Percentiles rank a stretch among this genome's conserved stretches.
These are phyloP conservation scores for Macrocystidia cucumis DNA, from an alignment of 1,284 basidiomycete genomes.

Conservation along the genomic window DNA sequence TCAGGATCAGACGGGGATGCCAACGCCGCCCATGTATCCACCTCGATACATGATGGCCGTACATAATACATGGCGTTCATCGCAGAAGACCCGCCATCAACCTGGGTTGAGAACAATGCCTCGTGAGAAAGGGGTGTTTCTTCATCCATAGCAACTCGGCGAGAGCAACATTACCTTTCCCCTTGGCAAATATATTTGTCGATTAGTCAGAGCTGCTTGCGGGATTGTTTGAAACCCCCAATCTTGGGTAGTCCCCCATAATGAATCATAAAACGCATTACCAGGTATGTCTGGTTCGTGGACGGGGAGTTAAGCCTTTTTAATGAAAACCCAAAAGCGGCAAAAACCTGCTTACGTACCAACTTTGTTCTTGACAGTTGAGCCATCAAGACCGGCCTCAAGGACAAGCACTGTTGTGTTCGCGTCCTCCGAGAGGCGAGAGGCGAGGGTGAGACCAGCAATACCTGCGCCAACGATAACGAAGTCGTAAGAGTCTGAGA, in stretches of 20 bases:
- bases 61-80: constrained; percentile 70
- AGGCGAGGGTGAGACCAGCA: constrained; percentile 67
- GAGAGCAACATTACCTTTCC: too few relatives aligned
- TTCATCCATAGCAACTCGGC: constrained; percentile 49
- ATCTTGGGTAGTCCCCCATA: constrained; percentile 47
- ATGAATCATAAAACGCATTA: constrained; percentile 36
- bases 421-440: constrained; percentile 62
- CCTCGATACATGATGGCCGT: constrained; percentile 42
- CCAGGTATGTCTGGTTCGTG: constrained; percentile 13
- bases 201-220: constrained; percentile 35
- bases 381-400: constrained; percentile 61
- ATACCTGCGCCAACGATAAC: constrained; percentile 61
- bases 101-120: constrained; percentile 30
- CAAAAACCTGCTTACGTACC: too few relatives aligned
- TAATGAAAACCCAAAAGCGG: too few relatives aligned
- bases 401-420: constrained; percentile 66
- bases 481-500: constrained; percentile 44
- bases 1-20: constrained; percentile 23
- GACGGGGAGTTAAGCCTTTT: too few relatives aligned
- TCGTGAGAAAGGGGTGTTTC: too few relatives aligned
- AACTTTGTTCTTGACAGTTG: constrained; percentile 15
- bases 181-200: constrained; percentile 44
- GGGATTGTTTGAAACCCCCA: constrained; percentile 53
- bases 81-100: constrained; percentile 65
- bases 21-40: constrained; percentile 47